Evolutionary conservation across 352 stramenopile genomes (phyloP).

Genomic region (Phytophthora constricta): DNA sequence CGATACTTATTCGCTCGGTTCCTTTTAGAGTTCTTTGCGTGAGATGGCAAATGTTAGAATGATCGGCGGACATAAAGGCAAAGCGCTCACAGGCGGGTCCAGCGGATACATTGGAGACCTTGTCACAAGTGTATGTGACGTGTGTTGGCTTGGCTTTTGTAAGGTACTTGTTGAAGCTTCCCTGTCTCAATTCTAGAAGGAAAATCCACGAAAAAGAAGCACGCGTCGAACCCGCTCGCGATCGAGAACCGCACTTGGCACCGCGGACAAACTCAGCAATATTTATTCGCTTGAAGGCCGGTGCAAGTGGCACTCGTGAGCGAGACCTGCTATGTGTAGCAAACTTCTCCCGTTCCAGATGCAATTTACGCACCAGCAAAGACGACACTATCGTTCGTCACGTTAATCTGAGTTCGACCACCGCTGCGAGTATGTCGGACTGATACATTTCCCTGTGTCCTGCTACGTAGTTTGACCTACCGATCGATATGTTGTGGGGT

Average conservation of each 20-base stretch:
- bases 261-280: too few species aligned
- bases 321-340: too few species aligned
- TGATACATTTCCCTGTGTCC: too few species aligned
- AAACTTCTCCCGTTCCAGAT: background rate
- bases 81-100: too few species aligned
- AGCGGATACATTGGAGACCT: background rate
- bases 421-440: too few species aligned
- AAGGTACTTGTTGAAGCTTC: background rate
- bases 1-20: conserved; percentile 7
- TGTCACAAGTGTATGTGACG: conserved; percentile 26
- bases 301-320: too few species aligned
- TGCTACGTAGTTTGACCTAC: too few species aligned
- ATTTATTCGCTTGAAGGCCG: too few species aligned
- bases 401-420: background rate
- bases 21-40: background rate
- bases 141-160: conserved; percentile 25
- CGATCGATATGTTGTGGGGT: too few species aligned
- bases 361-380: background rate
- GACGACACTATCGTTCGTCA: background rate
- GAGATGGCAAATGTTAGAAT: conserved; percentile 18
- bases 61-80: too few species aligned
- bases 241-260: too few species aligned
- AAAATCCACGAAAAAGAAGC: background rate
- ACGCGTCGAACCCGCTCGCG: too few species aligned
- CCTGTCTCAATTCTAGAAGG: background rate